Evolutionary conservation across 1,284 basidiomycete species (phyloP), one percentile per base, ranked within the genome.

Genomic region (Leccinum fuscescens): DNA sequence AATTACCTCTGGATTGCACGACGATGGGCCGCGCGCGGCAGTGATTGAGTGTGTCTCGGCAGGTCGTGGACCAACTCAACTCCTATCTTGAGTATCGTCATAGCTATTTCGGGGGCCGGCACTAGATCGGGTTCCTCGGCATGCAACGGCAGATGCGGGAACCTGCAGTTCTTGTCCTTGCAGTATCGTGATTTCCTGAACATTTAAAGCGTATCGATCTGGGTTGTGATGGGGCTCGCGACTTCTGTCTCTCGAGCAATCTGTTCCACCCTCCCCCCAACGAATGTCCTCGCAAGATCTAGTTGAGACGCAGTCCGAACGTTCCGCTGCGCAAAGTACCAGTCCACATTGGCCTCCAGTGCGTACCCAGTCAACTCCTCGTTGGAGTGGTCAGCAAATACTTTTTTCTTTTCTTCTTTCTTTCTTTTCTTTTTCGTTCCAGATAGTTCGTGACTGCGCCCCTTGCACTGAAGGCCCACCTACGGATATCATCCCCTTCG

Each of bases 141-240:
- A 22, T 22, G 22, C 22, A 22, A 20, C 48, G 56, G 60, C 51
- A 56, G 37, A 42, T n/a, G 37, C 39, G 54, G 54, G 39, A 9
- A 29, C 44, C 33, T 22, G 24, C 6, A 39, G 52, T 57, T 55
- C 37, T 49, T 46, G 49, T 46, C 46, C 57, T 62, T 17, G 55
- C 54, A 61, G 14, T 54, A 29, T 54, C 24, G 29, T 35, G 48
- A 27, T 35, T 62, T 67, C 56, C 52, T 27, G 53, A 14, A 48
- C 51, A 46, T 50, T 53, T 70, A 65, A 60, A 46, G 59, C 64
- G 60, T 58, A 58, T 55, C 46, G 49, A 67, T 55, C 15, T 39
- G 33, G 48, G 53, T 52, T 52, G 27, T 52, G 50, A 66, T 42
- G 20, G 20, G 51, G 35, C 37, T 37, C 35, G 8, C 24, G 15